phyloP scores from a whole-genome alignment of 768 basidiomycete species.

The Termitomyces sp. region DNA sequence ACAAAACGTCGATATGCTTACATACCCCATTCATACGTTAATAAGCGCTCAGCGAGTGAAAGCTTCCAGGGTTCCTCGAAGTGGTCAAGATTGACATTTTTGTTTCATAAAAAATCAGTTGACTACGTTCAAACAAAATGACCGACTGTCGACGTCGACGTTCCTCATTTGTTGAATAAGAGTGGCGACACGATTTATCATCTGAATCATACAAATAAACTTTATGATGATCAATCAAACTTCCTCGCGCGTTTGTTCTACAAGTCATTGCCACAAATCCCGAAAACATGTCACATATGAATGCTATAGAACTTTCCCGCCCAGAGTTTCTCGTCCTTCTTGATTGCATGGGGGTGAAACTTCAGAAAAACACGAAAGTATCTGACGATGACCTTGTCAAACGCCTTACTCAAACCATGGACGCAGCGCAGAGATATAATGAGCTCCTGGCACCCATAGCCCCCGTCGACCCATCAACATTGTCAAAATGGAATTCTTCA shows the following conservation, averaged over 20 bases:
- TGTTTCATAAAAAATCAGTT: too few species aligned
- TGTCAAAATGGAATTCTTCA: slow-evolving; percentile 12
- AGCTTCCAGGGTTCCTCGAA: too few species aligned
- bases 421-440: slow-evolving; percentile 21
- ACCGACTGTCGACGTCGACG: too few species aligned
- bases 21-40: not conserved
- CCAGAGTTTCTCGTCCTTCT: slow-evolving; percentile 14
- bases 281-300: slow-evolving; percentile 3
- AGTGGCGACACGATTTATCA: too few species aligned
- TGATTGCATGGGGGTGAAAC: slow-evolving; percentile 21
- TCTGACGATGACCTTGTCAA: slow-evolving; percentile 18
- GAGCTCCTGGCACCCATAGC: slow-evolving; percentile 13
- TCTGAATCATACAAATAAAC: not conserved
- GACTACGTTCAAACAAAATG: too few species aligned
- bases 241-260: too few species aligned
- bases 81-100: too few species aligned
- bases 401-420: slow-evolving; percentile 17
- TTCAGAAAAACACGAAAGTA: slow-evolving; percentile 25
- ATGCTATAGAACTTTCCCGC: slow-evolving; percentile 6
- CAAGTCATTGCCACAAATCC: not conserved
- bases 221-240: not conserved
- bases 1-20: not conserved
- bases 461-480: slow-evolving; percentile 8
- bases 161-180: too few species aligned
- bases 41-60: not conserved